These are phyloP conservation scores for Penicillium robsamsonii DNA, from an alignment of 495 filamentous ascomycete species.

Conservation along the genomic window DNA sequence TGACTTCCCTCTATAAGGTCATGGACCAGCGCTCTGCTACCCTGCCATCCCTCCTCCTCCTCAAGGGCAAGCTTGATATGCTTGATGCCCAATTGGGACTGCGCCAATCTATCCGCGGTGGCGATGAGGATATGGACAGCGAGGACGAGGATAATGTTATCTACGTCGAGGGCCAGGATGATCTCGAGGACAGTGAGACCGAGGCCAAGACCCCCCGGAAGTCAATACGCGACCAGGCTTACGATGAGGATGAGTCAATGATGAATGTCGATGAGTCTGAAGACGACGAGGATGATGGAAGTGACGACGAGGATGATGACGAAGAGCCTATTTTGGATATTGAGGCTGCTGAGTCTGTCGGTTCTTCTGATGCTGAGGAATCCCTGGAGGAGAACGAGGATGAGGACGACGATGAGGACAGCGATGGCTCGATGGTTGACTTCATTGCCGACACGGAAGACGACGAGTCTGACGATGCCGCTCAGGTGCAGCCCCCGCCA, in stretches of 20 bases:
- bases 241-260: conserved; percentile 49
- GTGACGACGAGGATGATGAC: conserved; percentile 41
- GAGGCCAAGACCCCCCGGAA: conserved; percentile 38
- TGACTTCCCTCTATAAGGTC: conserved; percentile 75
- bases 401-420: conserved; percentile 45
- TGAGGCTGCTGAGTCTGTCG: conserved; percentile 47
- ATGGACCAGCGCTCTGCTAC: conserved; percentile 81
- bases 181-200: conserved; percentile 46
- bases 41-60: conserved; percentile 75
- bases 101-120: conserved; percentile 57
- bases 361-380: conserved; percentile 49
- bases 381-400: conserved; percentile 45
- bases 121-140: conserved; percentile 52
- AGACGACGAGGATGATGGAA: conserved; percentile 40
- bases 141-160: conserved; percentile 76
- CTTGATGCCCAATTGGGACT: conserved; percentile 81
- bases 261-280: conserved; percentile 44
- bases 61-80: conserved; percentile 93
- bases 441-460: conserved; percentile 50
- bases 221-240: conserved; percentile 40
- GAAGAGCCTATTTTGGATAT: conserved; percentile 41
- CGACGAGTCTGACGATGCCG: conserved; percentile 39
- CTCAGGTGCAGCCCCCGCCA: conserved; percentile 32
- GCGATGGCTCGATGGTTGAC: conserved; percentile 43
- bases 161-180: conserved; percentile 79